Evolutionary conservation across 495 filamentous ascomycete species (phyloP).

Genomic region (Podospora fimiseda): DNA sequence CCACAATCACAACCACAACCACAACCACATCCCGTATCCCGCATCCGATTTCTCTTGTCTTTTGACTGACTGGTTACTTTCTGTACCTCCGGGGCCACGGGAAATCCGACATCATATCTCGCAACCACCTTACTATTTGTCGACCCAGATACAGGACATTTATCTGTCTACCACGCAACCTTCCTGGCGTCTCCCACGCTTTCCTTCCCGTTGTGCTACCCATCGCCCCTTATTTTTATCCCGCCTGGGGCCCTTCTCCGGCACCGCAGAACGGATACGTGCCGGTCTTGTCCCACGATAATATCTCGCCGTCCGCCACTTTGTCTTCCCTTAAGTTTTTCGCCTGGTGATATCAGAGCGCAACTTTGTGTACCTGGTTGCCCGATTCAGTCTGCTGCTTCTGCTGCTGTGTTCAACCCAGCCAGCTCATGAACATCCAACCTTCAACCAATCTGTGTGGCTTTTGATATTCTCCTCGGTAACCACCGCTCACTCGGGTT

Average conservation of each 20-base stretch:
- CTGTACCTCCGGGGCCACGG: background rate
- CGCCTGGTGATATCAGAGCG: background rate
- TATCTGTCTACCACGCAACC: background rate
- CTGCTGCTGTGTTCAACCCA: slow-evolving; percentile 5
- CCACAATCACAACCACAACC: background rate
- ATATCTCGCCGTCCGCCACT: slow-evolving; percentile 15
- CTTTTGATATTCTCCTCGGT: slow-evolving; percentile 1
- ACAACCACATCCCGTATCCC: background rate
- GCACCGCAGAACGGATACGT: slow-evolving; percentile 1
- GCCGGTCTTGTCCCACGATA: slow-evolving; percentile 15
- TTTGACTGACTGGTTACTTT: background rate
- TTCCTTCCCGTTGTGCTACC: background rate
- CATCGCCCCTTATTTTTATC: background rate
- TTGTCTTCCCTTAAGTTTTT: background rate
- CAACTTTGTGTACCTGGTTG: background rate
- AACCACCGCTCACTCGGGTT: background rate
- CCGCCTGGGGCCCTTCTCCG: background rate
- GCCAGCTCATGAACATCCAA: background rate
- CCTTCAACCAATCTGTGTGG: background rate
- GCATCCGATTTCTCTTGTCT: background rate
- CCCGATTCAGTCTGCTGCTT: background rate
- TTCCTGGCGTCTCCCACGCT: background rate
- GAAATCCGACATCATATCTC: background rate
- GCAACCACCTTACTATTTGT: background rate
- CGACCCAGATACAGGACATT: too few species aligned